Evolutionary conservation across 805 yeast species (phyloP).

Genomic region (Tetrapisispora phaffii): DNA sequence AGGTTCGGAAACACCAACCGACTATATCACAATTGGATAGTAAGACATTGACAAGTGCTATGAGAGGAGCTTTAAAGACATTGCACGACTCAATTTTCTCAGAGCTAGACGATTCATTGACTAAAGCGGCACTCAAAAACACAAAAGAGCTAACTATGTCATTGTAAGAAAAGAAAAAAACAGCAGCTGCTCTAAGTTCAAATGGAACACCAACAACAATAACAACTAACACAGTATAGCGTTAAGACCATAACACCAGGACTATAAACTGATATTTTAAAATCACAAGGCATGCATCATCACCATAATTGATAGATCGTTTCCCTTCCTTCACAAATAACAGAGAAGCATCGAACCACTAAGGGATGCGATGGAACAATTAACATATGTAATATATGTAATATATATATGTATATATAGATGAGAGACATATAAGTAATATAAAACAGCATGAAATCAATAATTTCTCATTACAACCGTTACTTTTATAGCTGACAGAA

Average conservation of each 20-base stretch:
- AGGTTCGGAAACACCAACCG: background rate
- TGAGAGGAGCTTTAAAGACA: background rate
- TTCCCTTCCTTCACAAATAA: background rate
- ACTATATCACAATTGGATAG: background rate
- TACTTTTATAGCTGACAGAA: too few relatives aligned
- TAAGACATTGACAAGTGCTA: background rate
- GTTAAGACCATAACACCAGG: background rate
- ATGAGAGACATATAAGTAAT: too few relatives aligned
- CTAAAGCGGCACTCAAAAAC: background rate
- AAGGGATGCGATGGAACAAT: too few relatives aligned
- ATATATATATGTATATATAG: too few relatives aligned
- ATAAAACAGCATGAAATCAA: too few relatives aligned
- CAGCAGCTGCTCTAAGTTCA: too few relatives aligned
- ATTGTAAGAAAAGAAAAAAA: background rate
- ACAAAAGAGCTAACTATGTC: background rate
- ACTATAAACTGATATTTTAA: too few relatives aligned
- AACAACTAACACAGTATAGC: too few relatives aligned
- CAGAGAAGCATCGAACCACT: background rate
- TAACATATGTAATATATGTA: background rate
- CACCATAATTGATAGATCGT: background rate
- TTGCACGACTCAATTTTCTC: background rate
- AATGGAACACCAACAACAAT: too few relatives aligned
- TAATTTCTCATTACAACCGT: too few relatives aligned
- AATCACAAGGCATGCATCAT: background rate
- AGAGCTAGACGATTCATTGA: background rate